These are phyloP conservation scores for Gracilaria domingensis DNA, from an alignment of 23 red algal genomes.

Conservation along the genomic window DNA sequence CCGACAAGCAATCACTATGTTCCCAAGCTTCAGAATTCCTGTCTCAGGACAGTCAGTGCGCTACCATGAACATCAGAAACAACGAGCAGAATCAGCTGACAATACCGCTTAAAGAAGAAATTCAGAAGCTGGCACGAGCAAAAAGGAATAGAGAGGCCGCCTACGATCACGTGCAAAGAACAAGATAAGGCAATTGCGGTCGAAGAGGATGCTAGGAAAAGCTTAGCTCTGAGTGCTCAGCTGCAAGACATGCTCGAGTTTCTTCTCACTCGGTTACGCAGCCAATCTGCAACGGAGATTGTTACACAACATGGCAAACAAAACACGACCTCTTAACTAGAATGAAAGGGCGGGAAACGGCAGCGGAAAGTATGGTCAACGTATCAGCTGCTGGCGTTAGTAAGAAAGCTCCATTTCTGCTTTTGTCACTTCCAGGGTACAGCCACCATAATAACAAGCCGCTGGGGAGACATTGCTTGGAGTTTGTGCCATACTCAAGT, in stretches of 20 bases:
- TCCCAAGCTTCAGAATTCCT: not conserved
- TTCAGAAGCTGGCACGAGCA: constrained; percentile 42
- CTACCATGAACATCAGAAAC: not conserved
- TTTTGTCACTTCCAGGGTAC: not conserved
- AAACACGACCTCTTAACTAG: not conserved
- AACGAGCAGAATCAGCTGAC: constrained; percentile 18
- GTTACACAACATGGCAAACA: not conserved
- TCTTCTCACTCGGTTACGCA: constrained; percentile 25
- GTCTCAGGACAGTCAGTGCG: not conserved
- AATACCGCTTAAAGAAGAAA: constrained; percentile 21
- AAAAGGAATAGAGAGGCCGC: constrained; percentile 63
- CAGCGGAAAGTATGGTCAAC: not conserved
- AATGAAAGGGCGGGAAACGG: not conserved
- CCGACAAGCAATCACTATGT: constrained; percentile 5
- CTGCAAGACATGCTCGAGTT: constrained; percentile 21
- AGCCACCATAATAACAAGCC: not conserved
- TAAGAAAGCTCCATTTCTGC: not conserved
- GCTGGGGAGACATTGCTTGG: not conserved
- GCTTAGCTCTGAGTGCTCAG: constrained; percentile 23
- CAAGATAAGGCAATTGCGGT: constrained; percentile 36
- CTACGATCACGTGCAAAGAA: constrained; percentile 58
- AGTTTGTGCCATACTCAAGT: not conserved
- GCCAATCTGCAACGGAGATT: not conserved
- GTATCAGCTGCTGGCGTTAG: too few relatives aligned
- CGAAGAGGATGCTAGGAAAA: constrained; percentile 37